Evolutionary conservation across 345 rosid species (phyloP).

Genomic region (Fremontodendron californicum): DNA sequence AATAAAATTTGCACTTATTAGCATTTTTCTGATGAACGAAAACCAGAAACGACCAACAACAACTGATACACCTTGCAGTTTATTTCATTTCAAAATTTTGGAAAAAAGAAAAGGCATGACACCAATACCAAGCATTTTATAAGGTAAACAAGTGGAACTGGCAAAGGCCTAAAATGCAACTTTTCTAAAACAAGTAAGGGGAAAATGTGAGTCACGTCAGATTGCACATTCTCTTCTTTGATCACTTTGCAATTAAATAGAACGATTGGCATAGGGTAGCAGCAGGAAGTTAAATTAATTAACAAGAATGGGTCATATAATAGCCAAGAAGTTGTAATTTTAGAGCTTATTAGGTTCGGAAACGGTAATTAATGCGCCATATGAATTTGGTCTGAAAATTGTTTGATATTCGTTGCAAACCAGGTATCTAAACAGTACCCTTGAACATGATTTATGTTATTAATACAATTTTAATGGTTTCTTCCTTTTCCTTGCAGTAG

Average conservation of each 20-base stretch:
- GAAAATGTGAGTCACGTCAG: not conserved
- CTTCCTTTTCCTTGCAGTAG: not conserved
- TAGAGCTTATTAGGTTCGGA: too few relatives aligned
- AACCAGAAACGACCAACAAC: not conserved
- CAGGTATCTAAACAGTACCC: too few relatives aligned
- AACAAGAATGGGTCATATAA: not conserved
- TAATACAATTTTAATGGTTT: too few relatives aligned
- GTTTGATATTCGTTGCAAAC: too few relatives aligned
- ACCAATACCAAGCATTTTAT: not conserved
- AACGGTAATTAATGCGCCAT: too few relatives aligned
- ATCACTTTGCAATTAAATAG: not conserved
- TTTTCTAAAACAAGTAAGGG: not conserved
- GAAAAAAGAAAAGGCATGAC: not conserved
- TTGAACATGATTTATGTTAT: too few relatives aligned
- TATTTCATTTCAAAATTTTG: not conserved
- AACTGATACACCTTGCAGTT: not conserved
- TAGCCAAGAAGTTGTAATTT: too few relatives aligned
- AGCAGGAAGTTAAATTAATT: not conserved
- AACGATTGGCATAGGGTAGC: not conserved
- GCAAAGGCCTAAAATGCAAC: not conserved
- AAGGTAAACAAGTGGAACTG: not conserved
- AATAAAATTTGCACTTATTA: not conserved
- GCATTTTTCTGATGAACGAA: not conserved
- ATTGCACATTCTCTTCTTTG: not conserved
- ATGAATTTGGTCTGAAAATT: too few relatives aligned